Conservation (phyloP, 176 grass and related monocot genomes). For the Tuctoria greenei region DNA sequence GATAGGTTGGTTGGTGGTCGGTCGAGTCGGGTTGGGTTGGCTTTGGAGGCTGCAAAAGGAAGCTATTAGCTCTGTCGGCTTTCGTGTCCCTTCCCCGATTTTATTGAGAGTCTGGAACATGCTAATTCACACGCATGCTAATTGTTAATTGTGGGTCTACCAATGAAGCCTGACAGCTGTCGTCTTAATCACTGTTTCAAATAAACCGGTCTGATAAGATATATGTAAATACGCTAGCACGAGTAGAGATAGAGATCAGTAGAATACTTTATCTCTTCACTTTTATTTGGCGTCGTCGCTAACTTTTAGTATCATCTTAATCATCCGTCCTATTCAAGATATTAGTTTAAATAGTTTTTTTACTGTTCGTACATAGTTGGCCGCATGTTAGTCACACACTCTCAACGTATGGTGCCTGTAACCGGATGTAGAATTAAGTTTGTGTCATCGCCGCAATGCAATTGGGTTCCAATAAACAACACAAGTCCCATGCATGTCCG, state of each 20-base stretch:
- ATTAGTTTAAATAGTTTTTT: not conserved
- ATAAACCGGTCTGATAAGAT: not conserved
- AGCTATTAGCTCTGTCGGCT: not conserved
- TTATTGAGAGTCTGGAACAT: not conserved
- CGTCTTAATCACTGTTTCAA: not conserved
- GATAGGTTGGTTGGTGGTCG: not conserved
- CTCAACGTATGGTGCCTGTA: no score
- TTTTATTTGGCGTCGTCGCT: no score
- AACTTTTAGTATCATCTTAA: no score
- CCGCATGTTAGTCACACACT: constrained; percentile 7
- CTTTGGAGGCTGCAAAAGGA: not conserved
- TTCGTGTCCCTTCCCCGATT: not conserved
- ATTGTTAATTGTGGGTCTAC: not conserved
- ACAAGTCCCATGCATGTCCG: not conserved
- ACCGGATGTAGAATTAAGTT: not conserved
- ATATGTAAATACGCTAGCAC: not conserved
- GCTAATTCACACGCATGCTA: not conserved
- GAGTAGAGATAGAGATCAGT: not conserved
- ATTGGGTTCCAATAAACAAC: not conserved
- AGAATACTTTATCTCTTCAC: no score
- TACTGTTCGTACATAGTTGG: not conserved
- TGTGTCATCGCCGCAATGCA: not conserved
- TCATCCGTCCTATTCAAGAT: no score
- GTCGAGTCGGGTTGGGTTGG: not conserved
- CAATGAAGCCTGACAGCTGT: not conserved